Conservation (phyloP, 2,329 filamentous ascomycete genomes). For the Delphinella strobiligena region DNA sequence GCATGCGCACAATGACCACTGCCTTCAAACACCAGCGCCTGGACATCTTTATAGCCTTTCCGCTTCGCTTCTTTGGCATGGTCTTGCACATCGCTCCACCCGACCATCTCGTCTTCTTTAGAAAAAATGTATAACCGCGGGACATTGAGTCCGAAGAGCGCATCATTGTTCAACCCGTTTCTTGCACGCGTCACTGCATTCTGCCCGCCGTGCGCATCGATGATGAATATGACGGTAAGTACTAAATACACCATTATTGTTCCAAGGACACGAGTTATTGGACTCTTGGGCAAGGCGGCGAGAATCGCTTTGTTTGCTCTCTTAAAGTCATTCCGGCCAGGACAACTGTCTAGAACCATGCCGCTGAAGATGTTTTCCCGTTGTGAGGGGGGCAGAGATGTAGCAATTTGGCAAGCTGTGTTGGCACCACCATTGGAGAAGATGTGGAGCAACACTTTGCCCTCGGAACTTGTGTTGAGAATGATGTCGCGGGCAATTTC, state of each 20-base stretch:
- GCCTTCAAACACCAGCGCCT: constrained; percentile 42
- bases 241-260: neutral
- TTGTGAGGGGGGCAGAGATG: constrained; percentile 5
- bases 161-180: constrained; percentile 7
- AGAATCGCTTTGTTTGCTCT: neutral
- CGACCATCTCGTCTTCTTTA: constrained; percentile 45
- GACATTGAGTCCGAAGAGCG: constrained; percentile 6
- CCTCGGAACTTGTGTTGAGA: neutral
- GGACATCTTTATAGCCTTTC: constrained; percentile 37
- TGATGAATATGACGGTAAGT: neutral
- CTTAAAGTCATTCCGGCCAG: constrained; percentile 12
- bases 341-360: constrained; percentile 19
- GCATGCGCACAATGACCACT: constrained; percentile 52
- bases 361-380: constrained; percentile 10
- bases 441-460: constrained; percentile 17
- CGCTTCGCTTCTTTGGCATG: constrained; percentile 37
- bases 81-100: constrained; percentile 42
- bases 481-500: neutral
- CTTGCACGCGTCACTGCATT: neutral
- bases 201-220: neutral
- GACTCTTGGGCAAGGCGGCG: neutral
- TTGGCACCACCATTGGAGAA: constrained; percentile 24
- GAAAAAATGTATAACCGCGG: constrained; percentile 48
- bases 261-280: neutral
- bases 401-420: constrained; percentile 14